Evolutionary conservation across 2,329 filamentous ascomycete species (phyloP), one percentile per base, ranked within the genome.

Genomic region (Verticillium klebahnii): DNA sequence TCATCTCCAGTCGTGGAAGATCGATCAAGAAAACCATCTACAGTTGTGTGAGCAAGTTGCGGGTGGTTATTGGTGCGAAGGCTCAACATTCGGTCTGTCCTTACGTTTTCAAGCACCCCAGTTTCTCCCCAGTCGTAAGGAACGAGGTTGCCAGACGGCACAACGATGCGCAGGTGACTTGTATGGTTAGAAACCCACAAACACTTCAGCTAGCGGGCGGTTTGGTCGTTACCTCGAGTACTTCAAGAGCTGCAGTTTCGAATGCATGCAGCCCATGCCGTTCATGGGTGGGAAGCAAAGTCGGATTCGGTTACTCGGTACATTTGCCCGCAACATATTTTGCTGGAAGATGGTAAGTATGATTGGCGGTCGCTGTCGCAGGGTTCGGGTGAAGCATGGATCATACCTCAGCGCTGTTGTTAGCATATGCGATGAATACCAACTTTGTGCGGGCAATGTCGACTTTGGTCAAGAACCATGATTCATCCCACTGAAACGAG

Each of bases 1-100:
- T 67, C 45, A 71, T 69, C n/a, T 76, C 68, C 29, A 86, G 73
- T 50, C 84, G 82, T 6, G 95, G 94, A 9, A 98, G 84, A 72
- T 99, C 95, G 66, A 99, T 93, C n/a, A 98, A 72, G 72, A 97
- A 98, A 8, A 93, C 86, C 68, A 88, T 89, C 88, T 90, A 62
- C 39, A 9, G 29, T 34, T 15, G 40, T 23, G 59, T 73, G 45
- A 71, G 67, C 59, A 45, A 11, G 9, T 19, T 52, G 45, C 29
- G 29, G 29, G 29, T 29, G 11, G 12, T 12, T 19, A 19, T 3
- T 3, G 45, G 5, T 52, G 19, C 3, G 17, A 15, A 23, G 19
- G 11, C 9, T 34, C 12, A 45, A 17, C 11, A 3, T 23, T 29
- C 62, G 15, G 9, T 52, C 57, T 45, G 34, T 45, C 54, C 82